A percentile compares a stretch with the other conserved stretches of the same genome.
Evolutionary conservation across 1,284 basidiomycete species (phyloP).

Genomic region (Tilletiopsis washingtonensis): DNA sequence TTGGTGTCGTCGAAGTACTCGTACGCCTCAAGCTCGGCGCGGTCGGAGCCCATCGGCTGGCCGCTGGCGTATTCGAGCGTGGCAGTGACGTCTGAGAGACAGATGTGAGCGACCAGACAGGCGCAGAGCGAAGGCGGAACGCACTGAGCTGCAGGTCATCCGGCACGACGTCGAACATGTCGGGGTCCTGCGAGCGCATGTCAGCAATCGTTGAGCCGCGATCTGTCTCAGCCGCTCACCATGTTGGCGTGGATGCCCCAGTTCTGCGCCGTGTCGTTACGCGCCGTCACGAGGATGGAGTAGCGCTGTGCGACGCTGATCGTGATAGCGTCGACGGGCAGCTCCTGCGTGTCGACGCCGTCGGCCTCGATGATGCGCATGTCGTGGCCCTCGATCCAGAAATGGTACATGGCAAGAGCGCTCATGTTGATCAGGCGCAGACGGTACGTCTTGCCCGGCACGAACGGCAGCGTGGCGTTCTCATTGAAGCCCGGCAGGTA

Average conservation of each 20-base stretch:
- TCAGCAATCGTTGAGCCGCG: too few relatives aligned
- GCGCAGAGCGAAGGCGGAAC: too few relatives aligned
- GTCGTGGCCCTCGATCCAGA: constrained; percentile 73
- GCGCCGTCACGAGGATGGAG: constrained; percentile 79
- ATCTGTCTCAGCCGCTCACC: too few relatives aligned
- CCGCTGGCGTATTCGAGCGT: constrained; percentile 29
- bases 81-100: constrained; percentile 18
- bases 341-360: constrained; percentile 71
- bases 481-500: constrained; percentile 55
- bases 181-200: too few relatives aligned
- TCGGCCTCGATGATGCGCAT: constrained; percentile 85
- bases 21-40: constrained; percentile 30
- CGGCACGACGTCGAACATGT: constrained; percentile 49
- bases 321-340: constrained; percentile 61
- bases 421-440: constrained; percentile 71
- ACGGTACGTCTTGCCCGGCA: constrained; percentile 63
- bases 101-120: background rate
- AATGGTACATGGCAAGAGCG: constrained; percentile 34
- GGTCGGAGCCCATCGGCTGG: constrained; percentile 10
- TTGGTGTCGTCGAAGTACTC: constrained; percentile 49
- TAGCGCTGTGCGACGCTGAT: constrained; percentile 86
- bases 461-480: constrained; percentile 65
- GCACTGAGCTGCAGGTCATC: constrained; percentile 27
- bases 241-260: constrained; percentile 86
- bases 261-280: constrained; percentile 72